These are phyloP conservation scores for Diplotaxis tenuifolia DNA, from an alignment of 345 rosid genomes.

Conservation along the genomic window DNA sequence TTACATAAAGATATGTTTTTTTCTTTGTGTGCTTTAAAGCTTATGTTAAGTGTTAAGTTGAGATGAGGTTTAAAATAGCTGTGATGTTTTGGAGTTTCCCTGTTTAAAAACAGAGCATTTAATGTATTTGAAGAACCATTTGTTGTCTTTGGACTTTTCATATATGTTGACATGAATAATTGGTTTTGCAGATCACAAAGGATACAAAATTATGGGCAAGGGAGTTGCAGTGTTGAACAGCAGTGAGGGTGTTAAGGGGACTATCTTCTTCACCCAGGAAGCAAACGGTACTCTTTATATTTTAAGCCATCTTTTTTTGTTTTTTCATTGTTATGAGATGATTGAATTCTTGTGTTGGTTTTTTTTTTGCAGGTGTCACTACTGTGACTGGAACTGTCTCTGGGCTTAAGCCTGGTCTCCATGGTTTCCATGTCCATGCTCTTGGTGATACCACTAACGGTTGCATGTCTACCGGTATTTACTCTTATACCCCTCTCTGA, in stretches of 20 bases:
- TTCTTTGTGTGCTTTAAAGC: not conserved
- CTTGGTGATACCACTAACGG: conserved; percentile 98
- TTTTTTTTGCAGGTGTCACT: conserved; percentile 52
- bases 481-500: not conserved
- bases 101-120: not conserved
- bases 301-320: not conserved
- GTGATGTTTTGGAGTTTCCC: not conserved
- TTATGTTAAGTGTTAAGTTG: not conserved
- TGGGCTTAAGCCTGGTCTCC: conserved; percentile 94
- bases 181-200: conserved; percentile 62
- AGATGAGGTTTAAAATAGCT: not conserved
- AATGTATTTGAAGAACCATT: not conserved
- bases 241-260: conserved; percentile 80
- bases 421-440: conserved; percentile 96
- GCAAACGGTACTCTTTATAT: conserved; percentile 62
- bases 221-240: conserved; percentile 75
- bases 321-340: not conserved
- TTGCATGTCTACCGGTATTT: conserved; percentile 96
- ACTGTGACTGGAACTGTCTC: conserved; percentile 73
- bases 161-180: not conserved
- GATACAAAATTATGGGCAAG: conserved; percentile 58
- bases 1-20: not conserved
- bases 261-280: conserved; percentile 72
- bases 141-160: not conserved
- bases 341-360: conserved; percentile 3